Conservation (phyloP, 1,284 basidiomycete species). For the Apiotrichum domesticum region DNA sequence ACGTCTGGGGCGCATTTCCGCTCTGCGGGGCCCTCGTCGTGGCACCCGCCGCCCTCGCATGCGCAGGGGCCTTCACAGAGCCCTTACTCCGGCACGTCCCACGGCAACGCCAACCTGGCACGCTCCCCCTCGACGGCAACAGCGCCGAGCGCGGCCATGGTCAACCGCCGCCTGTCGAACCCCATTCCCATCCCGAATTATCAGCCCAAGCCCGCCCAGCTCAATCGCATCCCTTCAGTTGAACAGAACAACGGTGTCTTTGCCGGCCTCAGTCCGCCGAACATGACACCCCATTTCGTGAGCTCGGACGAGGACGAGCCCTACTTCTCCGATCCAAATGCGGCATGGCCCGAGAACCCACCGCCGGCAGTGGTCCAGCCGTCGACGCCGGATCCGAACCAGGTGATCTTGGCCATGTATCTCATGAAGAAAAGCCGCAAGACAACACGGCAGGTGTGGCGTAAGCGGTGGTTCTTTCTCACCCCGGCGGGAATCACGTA, state of each 20-base stretch:
- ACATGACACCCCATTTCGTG: constrained; percentile 3
- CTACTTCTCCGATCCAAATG: constrained; percentile 28
- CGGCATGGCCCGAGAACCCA: constrained; percentile 14
- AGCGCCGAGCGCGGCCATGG: constrained; percentile 4
- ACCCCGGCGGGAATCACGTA: constrained; percentile 75
- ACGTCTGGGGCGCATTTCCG: constrained; percentile 4
- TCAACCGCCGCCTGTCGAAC: constrained; percentile 11
- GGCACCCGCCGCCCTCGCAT: neutral
- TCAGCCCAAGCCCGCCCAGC: neutral
- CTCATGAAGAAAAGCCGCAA: constrained; percentile 83
- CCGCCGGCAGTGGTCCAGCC: neutral
- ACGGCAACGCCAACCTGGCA: neutral
- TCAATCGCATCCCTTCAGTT: neutral
- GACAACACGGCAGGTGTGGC: constrained; percentile 85
- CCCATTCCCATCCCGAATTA: constrained; percentile 5
- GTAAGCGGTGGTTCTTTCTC: constrained; percentile 87
- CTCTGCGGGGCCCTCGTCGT: neutral
- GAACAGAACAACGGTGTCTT: neutral
- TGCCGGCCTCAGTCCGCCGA: constrained; percentile 8
- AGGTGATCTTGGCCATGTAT: constrained; percentile 79
- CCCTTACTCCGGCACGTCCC: neutral
- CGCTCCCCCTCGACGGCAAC: constrained; percentile 1
- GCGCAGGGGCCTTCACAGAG: neutral
- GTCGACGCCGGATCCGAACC: constrained; percentile 55
- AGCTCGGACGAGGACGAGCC: constrained; percentile 31